Evolutionary conservation across 1,139 yeast species (phyloP).

Genomic region (Yamadazyma sp.): DNA sequence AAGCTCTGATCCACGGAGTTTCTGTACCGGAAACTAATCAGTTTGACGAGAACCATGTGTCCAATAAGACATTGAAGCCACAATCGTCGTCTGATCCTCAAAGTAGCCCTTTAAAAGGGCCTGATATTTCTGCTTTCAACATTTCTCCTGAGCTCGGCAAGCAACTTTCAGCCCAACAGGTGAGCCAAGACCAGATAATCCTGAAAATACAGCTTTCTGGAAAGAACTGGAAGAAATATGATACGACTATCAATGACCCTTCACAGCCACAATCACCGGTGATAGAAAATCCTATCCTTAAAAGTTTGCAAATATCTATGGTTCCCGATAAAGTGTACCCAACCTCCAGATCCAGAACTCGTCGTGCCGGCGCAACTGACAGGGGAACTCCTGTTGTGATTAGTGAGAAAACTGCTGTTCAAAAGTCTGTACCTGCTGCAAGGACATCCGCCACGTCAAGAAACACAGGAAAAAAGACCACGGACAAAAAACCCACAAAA

Average conservation of each 20-base stretch:
- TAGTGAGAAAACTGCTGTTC: background rate
- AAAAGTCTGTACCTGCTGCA: background rate
- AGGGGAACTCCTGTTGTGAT: background rate
- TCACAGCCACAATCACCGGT: background rate
- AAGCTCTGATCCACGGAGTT: too few species aligned
- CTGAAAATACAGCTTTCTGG: background rate
- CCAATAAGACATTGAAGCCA: constrained; percentile 8
- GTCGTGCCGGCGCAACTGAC: background rate
- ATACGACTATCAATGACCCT: background rate
- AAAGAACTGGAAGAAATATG: background rate
- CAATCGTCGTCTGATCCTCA: constrained; percentile 8
- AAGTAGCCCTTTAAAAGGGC: constrained; percentile 7
- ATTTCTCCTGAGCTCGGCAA: background rate
- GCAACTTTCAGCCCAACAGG: constrained; percentile 5
- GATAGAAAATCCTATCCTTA: background rate
- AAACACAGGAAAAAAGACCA: too few species aligned
- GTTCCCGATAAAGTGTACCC: constrained; percentile 17
- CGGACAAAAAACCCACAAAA: too few species aligned
- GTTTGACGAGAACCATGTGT: constrained; percentile 5
- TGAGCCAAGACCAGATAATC: constrained; percentile 12
- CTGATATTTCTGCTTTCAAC: background rate
- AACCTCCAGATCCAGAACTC: background rate
- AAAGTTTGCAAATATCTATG: constrained; percentile 13
- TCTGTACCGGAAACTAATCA: background rate
- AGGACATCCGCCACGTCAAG: background rate